These are phyloP conservation scores for Pontederia paniculata DNA, from an alignment of 176 grass and related monocot genomes.

Conservation along the genomic window DNA sequence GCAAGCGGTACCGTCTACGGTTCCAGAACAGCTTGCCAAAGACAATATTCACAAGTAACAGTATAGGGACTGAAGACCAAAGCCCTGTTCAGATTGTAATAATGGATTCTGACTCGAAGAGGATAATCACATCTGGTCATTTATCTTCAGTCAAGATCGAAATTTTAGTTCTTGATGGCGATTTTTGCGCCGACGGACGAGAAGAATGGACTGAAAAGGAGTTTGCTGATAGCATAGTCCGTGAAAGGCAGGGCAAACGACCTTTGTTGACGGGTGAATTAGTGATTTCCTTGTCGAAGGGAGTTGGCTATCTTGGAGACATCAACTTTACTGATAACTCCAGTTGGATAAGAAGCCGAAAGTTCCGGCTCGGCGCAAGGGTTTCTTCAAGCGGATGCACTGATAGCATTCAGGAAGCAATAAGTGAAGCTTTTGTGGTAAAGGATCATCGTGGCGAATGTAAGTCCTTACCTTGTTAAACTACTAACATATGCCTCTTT, in stretches of 20 bases:
- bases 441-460: slow-evolving; percentile 98
- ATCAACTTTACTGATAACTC: slow-evolving; percentile 82
- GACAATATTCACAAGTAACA: slow-evolving; percentile 71
- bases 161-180: slow-evolving; percentile 83
- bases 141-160: slow-evolving; percentile 54
- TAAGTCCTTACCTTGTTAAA: slow-evolving; percentile 20
- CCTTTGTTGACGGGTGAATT: slow-evolving; percentile 65
- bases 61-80: slow-evolving; percentile 52
- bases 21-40: slow-evolving; percentile 58
- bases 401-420: slow-evolving; percentile 53
- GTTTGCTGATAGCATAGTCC: slow-evolving; percentile 60
- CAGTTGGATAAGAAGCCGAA: slow-evolving; percentile 68
- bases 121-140: slow-evolving; percentile 37
- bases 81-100: slow-evolving; percentile 50
- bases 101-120: slow-evolving; percentile 36
- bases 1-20: slow-evolving; percentile 54
- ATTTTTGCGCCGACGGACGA: slow-evolving; percentile 59
- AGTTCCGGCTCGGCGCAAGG: slow-evolving; percentile 71
- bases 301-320: slow-evolving; percentile 52
- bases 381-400: slow-evolving; percentile 35
- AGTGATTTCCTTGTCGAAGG: slow-evolving; percentile 51
- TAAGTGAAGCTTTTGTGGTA: slow-evolving; percentile 65
- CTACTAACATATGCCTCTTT: neutral
- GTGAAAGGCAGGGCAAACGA: slow-evolving; percentile 71
- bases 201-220: slow-evolving; percentile 70